Conservation (phyloP, 148 eudicot genomes). For the Gaultheria prostrata region DNA sequence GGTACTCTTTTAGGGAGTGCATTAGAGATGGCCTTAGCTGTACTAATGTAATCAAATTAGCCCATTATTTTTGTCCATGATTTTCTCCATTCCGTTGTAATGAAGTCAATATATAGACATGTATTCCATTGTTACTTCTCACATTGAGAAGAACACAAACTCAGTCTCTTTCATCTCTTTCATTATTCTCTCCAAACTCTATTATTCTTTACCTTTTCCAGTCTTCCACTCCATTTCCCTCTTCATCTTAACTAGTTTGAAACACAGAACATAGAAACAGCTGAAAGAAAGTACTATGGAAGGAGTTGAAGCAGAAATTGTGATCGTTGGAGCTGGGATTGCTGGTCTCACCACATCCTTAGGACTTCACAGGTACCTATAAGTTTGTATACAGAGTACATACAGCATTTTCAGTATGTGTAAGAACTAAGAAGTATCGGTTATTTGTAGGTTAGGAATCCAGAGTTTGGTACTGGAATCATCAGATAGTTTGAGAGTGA, state of each 20-base stretch:
- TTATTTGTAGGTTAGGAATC: constrained; percentile 40
- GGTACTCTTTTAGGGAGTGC: too few relatives aligned
- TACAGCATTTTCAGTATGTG: neutral
- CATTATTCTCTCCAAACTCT: too few relatives aligned
- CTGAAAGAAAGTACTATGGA: neutral
- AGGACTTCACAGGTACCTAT: constrained; percentile 44
- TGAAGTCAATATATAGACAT: too few relatives aligned
- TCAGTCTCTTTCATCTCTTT: too few relatives aligned
- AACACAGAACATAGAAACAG: neutral
- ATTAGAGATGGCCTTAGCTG: too few relatives aligned
- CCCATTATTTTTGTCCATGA: too few relatives aligned
- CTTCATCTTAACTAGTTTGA: neutral
- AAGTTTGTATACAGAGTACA: neutral
- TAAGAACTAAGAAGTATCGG: neutral
- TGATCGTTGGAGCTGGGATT: constrained; percentile 14
- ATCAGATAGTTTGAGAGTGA: constrained; percentile 37
- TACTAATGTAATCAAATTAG: too few relatives aligned
- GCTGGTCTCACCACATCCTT: constrained; percentile 46
- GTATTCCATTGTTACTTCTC: too few relatives aligned
- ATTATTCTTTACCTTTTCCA: neutral
- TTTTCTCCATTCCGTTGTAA: too few relatives aligned
- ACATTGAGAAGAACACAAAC: too few relatives aligned
- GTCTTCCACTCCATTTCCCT: neutral
- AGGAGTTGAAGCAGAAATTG: neutral
- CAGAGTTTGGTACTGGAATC: constrained; percentile 61